Evolutionary conservation across 1,284 basidiomycete species (phyloP), one percentile per base, ranked within the genome.

Genomic region (Chalciporus sp.): DNA sequence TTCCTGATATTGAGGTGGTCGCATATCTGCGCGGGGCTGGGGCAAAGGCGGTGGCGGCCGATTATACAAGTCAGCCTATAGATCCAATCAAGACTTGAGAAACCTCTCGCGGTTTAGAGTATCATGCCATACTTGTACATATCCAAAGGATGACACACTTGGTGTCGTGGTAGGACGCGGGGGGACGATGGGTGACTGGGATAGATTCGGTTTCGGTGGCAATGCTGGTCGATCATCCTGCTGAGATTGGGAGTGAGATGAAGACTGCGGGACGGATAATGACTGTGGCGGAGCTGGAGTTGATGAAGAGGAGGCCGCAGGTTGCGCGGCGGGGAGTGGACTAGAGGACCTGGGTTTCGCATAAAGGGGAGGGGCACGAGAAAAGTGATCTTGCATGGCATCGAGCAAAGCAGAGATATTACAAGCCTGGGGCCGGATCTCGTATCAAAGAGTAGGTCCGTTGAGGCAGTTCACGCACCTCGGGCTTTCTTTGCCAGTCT

Each of bases 331-430:
- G 51, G 58, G 56, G 27, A 44, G 61, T 33, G 52, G 59, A 55
- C 62, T 53, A 46, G 61, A 42, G 19, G 64, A 35, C 65, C 75
- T 79, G 16, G 94, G 90, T 72, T 90, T 95, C 39, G 95, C 88
- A 68, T 95, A 98, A 12, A 98, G 86, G 5, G 96, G 95, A 42
- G 96, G 95, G 55, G 87, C 82, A 26, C 78, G 76, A 8, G 91
- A 94, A 74, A 99, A 99, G 54, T 88, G 78, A 40, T 84, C 80
- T 62, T 90, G 87, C 76, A 94, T 82, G 19, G 83, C 82, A 59
- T 90, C 84, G 50, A 93, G 67, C 20, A 95, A 73, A 5, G 78
- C 80, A 28, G 76, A 67, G 39, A 95, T 71, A 69, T 78, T 85
- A 71, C 90, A 90, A 47, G 83, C 85, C 89, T 92, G 63, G 43